Percentiles rank a stretch among this genome's conserved stretches.
phyloP scores from a whole-genome alignment of 148 eudicot species.

The Oxyria digyna region DNA sequence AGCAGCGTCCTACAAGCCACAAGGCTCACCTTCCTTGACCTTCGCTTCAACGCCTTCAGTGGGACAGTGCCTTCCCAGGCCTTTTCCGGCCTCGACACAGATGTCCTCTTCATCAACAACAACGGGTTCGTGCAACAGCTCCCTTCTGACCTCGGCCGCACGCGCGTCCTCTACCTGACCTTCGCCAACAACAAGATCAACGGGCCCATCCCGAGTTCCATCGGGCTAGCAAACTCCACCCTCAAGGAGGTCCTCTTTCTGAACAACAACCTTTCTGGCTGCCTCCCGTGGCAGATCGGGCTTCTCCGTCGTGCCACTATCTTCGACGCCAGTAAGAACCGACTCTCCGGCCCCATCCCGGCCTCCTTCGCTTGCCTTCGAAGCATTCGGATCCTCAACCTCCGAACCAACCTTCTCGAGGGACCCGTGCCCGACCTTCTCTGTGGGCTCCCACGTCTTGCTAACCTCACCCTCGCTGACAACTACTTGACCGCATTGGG shows the following conservation, averaged over 20 bases:
- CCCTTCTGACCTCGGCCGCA: conserved; percentile 16
- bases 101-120: conserved; percentile 10
- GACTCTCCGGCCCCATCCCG: conserved; percentile 51
- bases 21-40: conserved; percentile 38
- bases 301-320: conserved; percentile 15
- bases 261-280: conserved; percentile 16
- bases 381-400: conserved; percentile 53
- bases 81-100: conserved; percentile 19
- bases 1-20: conserved; percentile 21
- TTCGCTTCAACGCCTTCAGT: conserved; percentile 54
- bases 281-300: conserved; percentile 17
- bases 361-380: conserved; percentile 24
- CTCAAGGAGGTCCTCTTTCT: conserved; percentile 16
- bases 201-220: conserved; percentile 17
- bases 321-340: conserved; percentile 13
- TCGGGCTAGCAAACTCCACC: conserved; percentile 13
- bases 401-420: conserved; percentile 55
- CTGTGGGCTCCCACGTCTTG: conserved; percentile 42
- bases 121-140: conserved; percentile 15
- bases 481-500: conserved; percentile 56
- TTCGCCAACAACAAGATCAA: conserved; percentile 17
- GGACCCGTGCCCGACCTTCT: conserved; percentile 43
- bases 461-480: conserved; percentile 56
- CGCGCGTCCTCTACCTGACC: conserved; percentile 13
- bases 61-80: conserved; percentile 48